Conservation (phyloP, 257 asterid genomes). For the Solanum sejunctum region DNA sequence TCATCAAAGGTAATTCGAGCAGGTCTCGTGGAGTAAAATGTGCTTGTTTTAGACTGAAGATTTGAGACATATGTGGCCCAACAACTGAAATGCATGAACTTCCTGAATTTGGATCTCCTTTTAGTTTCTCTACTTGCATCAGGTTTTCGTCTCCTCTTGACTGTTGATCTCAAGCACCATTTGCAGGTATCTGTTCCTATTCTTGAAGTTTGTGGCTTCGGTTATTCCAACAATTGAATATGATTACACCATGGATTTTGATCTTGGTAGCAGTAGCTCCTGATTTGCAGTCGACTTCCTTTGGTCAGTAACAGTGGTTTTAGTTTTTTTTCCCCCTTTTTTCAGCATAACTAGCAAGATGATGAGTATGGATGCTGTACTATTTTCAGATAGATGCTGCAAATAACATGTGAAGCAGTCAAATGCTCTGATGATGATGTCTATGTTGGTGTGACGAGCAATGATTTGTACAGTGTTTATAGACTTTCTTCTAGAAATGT, state of each 20-base stretch:
- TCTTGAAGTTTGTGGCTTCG: constrained; percentile 51
- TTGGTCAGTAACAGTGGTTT: neutral
- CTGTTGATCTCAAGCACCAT: neutral
- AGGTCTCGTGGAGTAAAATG: neutral
- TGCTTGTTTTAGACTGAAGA: neutral
- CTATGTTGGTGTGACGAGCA: neutral
- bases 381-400: neutral
- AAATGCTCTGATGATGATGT: neutral
- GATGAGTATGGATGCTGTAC: neutral
- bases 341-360: neutral
- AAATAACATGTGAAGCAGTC: neutral
- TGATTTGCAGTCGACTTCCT: constrained; percentile 5
- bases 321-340: neutral
- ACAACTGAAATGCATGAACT: neutral
- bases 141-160: neutral
- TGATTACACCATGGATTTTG: constrained; percentile 95
- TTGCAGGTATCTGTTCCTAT: constrained; percentile 40
- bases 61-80: neutral
- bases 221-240: constrained; percentile 94
- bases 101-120: neutral
- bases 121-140: neutral
- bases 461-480: neutral
- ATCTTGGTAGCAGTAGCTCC: constrained; percentile 66
- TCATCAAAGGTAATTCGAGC: neutral
- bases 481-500: neutral